Evolutionary conservation across 257 asterid genomes (phyloP).

Genomic region (Nicotiana sylvestris): DNA sequence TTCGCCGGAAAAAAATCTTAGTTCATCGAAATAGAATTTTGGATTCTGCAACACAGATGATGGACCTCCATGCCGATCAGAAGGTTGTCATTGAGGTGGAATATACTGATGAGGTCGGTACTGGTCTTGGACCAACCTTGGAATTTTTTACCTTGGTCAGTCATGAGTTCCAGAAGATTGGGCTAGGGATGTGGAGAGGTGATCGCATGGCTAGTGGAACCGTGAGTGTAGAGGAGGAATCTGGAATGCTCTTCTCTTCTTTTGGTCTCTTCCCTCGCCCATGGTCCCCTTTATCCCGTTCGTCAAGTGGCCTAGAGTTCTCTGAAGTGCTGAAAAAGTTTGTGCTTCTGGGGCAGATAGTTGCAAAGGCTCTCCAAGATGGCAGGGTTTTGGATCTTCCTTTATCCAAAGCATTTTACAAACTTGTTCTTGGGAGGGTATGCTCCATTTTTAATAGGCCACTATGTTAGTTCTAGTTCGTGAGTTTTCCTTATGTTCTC

Average conservation of each 20-base stretch:
- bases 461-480: constrained; percentile 14
- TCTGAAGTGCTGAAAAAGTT: constrained; percentile 59
- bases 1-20: constrained; percentile 61
- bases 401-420: constrained; percentile 79
- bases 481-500: neutral
- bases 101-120: constrained; percentile 90
- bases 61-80: constrained; percentile 56
- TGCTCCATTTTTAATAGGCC: neutral
- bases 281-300: constrained; percentile 49
- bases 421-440: constrained; percentile 84
- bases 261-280: constrained; percentile 93
- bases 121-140: constrained; percentile 95
- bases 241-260: constrained; percentile 40
- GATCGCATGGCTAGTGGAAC: constrained; percentile 34
- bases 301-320: constrained; percentile 33
- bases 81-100: constrained; percentile 80
- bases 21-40: constrained; percentile 71
- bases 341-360: constrained; percentile 69
- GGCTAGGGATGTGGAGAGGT: constrained; percentile 90
- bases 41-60: constrained; percentile 78
- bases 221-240: constrained; percentile 30
- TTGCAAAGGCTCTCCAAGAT: constrained; percentile 90
- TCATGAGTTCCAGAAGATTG: constrained; percentile 74
- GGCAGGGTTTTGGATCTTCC: constrained; percentile 91
- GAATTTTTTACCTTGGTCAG: constrained; percentile 89